Evolutionary conservation across 139 green algal species (phyloP).

Genomic region (Protoeuglena noctilucae): DNA sequence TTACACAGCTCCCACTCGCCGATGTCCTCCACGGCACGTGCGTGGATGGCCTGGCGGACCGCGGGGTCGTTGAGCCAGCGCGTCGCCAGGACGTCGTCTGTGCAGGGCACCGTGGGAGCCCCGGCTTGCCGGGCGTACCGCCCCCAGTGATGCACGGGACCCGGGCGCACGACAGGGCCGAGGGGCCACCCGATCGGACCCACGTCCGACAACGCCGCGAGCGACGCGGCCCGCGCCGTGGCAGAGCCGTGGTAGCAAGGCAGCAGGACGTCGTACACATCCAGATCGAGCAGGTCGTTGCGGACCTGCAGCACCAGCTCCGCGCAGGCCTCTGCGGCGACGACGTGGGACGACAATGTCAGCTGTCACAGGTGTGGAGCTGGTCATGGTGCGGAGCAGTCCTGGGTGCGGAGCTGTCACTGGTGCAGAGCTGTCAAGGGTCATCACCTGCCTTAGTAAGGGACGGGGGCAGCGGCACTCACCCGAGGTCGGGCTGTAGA

Average conservation of each 20-base stretch:
- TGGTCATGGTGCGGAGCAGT: no score
- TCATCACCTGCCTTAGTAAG: no score
- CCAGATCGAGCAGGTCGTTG: constrained; percentile 14
- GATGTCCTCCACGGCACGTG: constrained; percentile 13
- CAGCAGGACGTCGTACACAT: constrained; percentile 45
- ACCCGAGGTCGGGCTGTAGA: no score
- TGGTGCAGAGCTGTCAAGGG: no score
- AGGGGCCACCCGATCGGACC: constrained; percentile 25
- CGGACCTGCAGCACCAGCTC: constrained; percentile 6
- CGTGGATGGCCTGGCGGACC: constrained; percentile 41
- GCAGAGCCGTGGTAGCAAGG: constrained; percentile 23
- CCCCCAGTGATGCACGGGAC: constrained; percentile 24
- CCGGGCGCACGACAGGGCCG: constrained; percentile 9
- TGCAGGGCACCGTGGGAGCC: constrained; percentile 30
- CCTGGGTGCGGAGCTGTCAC: no score
- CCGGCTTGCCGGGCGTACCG: constrained; percentile 16
- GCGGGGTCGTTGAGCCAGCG: constrained; percentile 38
- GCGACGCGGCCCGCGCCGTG: constrained; percentile 4
- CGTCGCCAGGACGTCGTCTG: constrained; percentile 15
- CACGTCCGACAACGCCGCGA: constrained; percentile 2
- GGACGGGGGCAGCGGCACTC: no score
- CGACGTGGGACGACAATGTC: no score
- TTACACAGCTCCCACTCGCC: constrained; percentile 14
- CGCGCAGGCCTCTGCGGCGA: neutral
- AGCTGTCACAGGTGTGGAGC: no score